Evolutionary conservation across 2,329 filamentous ascomycete genomes (phyloP).

Genomic region (Arachnopeziza araneosa): DNA sequence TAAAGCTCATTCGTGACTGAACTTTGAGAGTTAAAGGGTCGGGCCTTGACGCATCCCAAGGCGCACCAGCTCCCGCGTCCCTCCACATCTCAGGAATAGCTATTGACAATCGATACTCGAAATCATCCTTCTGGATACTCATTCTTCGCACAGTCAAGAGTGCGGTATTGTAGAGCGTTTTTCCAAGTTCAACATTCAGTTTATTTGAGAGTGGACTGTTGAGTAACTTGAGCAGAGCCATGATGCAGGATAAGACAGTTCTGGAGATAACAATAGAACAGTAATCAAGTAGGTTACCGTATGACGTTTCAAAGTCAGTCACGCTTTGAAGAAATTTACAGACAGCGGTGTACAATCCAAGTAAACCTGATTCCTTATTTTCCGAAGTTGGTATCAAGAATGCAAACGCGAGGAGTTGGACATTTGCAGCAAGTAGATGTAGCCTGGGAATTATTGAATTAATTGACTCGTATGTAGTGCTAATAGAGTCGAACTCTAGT

Average conservation of each 20-base stretch:
- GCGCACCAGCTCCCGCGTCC: slow-evolving; percentile 11
- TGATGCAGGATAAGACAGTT: slow-evolving; percentile 60
- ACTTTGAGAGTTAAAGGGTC: slow-evolving; percentile 55
- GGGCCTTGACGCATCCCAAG: slow-evolving; percentile 27
- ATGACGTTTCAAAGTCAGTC: slow-evolving; percentile 16
- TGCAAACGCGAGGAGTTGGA: slow-evolving; percentile 18
- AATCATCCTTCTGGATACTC: slow-evolving; percentile 56
- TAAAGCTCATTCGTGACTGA: slow-evolving; percentile 62
- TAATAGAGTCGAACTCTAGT: background rate
- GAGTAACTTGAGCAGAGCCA: slow-evolving; percentile 58
- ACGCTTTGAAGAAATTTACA: slow-evolving; percentile 14
- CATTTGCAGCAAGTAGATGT: slow-evolving; percentile 15
- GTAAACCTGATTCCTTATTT: slow-evolving; percentile 40
- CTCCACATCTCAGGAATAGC: slow-evolving; percentile 60
- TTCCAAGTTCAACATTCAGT: slow-evolving; percentile 49
- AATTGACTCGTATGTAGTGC: background rate
- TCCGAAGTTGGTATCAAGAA: slow-evolving; percentile 30
- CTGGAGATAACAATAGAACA: slow-evolving; percentile 59
- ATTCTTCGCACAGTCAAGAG: slow-evolving; percentile 54
- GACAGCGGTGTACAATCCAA: slow-evolving; percentile 38
- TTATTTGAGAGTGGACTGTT: slow-evolving; percentile 58
- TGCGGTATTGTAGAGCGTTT: slow-evolving; percentile 51
- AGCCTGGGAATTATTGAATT: slow-evolving; percentile 14
- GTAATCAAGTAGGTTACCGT: slow-evolving; percentile 36
- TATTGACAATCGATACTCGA: slow-evolving; percentile 58